These are phyloP conservation scores for Beauveria rudraprayagi DNA, from an alignment of 2,329 filamentous ascomycete species.

Conservation along the genomic window DNA sequence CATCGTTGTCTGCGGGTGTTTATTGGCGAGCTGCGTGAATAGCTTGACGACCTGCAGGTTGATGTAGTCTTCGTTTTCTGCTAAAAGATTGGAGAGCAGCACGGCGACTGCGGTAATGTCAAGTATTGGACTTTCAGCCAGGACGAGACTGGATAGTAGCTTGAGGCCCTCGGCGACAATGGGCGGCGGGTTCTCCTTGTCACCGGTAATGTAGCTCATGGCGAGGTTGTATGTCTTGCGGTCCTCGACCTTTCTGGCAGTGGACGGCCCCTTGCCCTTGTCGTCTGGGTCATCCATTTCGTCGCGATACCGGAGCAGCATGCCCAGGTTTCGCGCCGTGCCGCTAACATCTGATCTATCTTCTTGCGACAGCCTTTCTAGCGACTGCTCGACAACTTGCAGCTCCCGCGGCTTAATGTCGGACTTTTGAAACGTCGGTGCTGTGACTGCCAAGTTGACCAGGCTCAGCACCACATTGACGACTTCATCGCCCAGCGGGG, in stretches of 20 bases:
- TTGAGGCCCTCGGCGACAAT: constrained; percentile 59
- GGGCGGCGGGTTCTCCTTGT: constrained; percentile 53
- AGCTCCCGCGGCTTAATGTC: constrained; percentile 35
- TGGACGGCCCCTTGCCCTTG: constrained; percentile 28
- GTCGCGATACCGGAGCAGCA: constrained; percentile 49
- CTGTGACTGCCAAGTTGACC: constrained; percentile 51
- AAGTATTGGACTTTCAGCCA: constrained; percentile 46
- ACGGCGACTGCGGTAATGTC: constrained; percentile 60
- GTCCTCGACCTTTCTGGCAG: constrained; percentile 46
- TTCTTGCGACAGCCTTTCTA: constrained; percentile 33
- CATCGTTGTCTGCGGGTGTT: constrained; percentile 54
- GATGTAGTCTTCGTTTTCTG: constrained; percentile 63
- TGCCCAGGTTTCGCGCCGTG: constrained; percentile 47
- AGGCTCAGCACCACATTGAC: constrained; percentile 50
- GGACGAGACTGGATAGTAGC: constrained; percentile 50
- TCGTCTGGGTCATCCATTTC: constrained; percentile 40
- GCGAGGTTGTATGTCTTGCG: constrained; percentile 54
- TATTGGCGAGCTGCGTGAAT: constrained; percentile 52
- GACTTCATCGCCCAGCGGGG: constrained; percentile 38
- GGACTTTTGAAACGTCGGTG: constrained; percentile 45
- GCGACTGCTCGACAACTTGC: constrained; percentile 37
- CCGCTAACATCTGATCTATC: constrained; percentile 35
- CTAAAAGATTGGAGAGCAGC: constrained; percentile 55
- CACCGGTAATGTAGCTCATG: constrained; percentile 52
- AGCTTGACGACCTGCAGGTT: constrained; percentile 60